These are phyloP conservation scores for Pulveroboletus frians DNA, from an alignment of 768 basidiomycete species.

Conservation along the genomic window DNA sequence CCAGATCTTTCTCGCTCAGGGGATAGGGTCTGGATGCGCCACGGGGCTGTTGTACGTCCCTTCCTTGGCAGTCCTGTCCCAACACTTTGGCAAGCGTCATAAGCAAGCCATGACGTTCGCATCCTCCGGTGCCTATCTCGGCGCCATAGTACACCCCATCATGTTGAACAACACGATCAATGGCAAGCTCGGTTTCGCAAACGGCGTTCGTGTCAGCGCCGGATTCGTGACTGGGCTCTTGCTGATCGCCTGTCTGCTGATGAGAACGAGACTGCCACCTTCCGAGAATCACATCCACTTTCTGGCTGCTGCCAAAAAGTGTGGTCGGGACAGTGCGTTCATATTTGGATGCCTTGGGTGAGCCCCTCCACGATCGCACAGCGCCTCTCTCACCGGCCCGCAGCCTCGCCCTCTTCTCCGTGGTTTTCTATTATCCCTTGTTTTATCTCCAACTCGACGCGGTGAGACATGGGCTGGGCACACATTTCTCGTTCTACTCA, in stretches of 20 bases:
- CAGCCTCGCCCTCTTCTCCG: constrained; percentile 30
- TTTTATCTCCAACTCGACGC: constrained; percentile 59
- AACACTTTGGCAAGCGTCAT: constrained; percentile 46
- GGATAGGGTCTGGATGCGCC: constrained; percentile 45
- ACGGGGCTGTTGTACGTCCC: constrained; percentile 47
- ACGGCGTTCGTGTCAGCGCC: constrained; percentile 39
- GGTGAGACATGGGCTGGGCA: constrained; percentile 41
- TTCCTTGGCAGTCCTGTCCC: constrained; percentile 43
- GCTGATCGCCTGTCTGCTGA: constrained; percentile 36
- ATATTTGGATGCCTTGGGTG: constrained; percentile 27
- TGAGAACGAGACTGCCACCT: constrained; percentile 37
- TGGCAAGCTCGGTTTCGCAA: constrained; percentile 42
- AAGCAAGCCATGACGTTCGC: constrained; percentile 52
- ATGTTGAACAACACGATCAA: constrained; percentile 50
- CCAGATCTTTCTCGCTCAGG: constrained; percentile 50
- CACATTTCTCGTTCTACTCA: constrained; percentile 53
- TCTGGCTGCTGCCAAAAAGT: constrained; percentile 19
- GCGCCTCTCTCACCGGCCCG: background rate
- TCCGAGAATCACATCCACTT: constrained; percentile 24
- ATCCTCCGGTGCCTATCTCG: constrained; percentile 53
- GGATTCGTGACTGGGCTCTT: constrained; percentile 36
- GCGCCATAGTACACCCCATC: constrained; percentile 58
- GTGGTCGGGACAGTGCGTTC: constrained; percentile 22
- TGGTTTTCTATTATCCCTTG: constrained; percentile 49
- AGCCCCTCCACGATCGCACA: background rate